These are phyloP conservation scores for Mycena sanguinolenta DNA, from an alignment of 768 basidiomycete species.

Conservation along the genomic window DNA sequence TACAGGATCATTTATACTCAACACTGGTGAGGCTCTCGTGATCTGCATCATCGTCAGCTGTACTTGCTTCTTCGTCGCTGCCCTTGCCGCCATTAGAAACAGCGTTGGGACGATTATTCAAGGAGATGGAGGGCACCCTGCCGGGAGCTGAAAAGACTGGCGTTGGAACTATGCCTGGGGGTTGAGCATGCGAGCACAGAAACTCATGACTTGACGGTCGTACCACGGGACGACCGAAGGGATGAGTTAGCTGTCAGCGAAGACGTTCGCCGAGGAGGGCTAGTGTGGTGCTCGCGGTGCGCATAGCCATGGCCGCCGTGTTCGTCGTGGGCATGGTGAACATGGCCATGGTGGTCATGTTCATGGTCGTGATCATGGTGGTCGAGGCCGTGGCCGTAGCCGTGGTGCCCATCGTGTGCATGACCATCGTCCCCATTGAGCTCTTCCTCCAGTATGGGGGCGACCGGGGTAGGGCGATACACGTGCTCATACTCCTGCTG, in stretches of 20 bases:
- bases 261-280: constrained; percentile 29
- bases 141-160: constrained; percentile 32
- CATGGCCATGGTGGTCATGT: neutral
- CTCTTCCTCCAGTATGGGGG: constrained; percentile 35
- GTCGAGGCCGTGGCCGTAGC: neutral
- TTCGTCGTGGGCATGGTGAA: neutral
- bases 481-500: constrained; percentile 46
- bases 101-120: constrained; percentile 10
- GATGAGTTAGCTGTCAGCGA: constrained; percentile 29
- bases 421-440: constrained; percentile 10
- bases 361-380: neutral
- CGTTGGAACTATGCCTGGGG: constrained; percentile 30
- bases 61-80: constrained; percentile 54
- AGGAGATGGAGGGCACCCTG: constrained; percentile 15
- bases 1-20: constrained; percentile 46
- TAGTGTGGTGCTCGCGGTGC: constrained; percentile 6
- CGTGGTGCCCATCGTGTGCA: constrained; percentile 19
- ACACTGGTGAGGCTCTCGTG: constrained; percentile 67
- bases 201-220: constrained; percentile 32
- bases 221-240: constrained; percentile 37
- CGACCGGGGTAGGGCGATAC: constrained; percentile 22
- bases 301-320: neutral
- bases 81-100: constrained; percentile 39
- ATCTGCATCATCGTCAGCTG: constrained; percentile 56
- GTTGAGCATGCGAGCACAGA: constrained; percentile 20